Percentiles rank a stretch among this genome's conserved stretches.
Evolutionary conservation across 495 filamentous ascomycete species (phyloP).

Genomic region (Umbilicaria muhlenbergii): DNA sequence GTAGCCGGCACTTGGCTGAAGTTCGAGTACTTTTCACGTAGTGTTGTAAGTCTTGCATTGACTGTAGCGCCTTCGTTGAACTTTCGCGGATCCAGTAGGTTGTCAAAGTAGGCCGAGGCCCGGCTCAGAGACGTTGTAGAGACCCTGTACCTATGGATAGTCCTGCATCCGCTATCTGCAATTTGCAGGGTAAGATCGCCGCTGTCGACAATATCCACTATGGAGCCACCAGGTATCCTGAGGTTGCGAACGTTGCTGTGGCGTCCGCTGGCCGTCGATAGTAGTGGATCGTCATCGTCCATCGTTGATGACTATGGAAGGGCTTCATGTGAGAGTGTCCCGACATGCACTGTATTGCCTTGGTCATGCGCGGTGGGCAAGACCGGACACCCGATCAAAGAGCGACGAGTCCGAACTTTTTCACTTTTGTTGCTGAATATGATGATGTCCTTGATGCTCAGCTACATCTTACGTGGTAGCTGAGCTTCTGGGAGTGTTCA

Average conservation of each 20-base stretch:
- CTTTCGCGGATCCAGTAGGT: slow-evolving; percentile 30
- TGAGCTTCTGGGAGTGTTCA: slow-evolving; percentile 5
- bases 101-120: slow-evolving; percentile 25
- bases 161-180: not conserved
- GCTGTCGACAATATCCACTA: not conserved
- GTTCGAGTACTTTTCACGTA: slow-evolving; percentile 2
- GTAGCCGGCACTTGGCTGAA: not conserved
- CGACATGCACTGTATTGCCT: no score
- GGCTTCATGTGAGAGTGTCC: no score
- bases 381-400: no score
- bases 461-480: slow-evolving; percentile 1
- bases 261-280: no score
- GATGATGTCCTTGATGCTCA: not conserved
- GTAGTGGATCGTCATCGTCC: no score
- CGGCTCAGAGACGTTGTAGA: slow-evolving; percentile 3
- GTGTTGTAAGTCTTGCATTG: slow-evolving; percentile 2
- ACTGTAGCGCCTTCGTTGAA: slow-evolving; percentile 27
- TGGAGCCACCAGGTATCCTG: not conserved
- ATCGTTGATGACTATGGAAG: no score
- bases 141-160: slow-evolving; percentile 2
- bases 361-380: no score
- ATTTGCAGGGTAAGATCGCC: slow-evolving; percentile 9
- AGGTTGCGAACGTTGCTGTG: no score
- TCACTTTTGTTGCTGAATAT: no score
- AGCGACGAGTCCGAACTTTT: no score